Base-by-base conservation (phyloP, 2,329 filamentous ascomycete genomes). In the Fragosphaeria purpurea region DNA sequence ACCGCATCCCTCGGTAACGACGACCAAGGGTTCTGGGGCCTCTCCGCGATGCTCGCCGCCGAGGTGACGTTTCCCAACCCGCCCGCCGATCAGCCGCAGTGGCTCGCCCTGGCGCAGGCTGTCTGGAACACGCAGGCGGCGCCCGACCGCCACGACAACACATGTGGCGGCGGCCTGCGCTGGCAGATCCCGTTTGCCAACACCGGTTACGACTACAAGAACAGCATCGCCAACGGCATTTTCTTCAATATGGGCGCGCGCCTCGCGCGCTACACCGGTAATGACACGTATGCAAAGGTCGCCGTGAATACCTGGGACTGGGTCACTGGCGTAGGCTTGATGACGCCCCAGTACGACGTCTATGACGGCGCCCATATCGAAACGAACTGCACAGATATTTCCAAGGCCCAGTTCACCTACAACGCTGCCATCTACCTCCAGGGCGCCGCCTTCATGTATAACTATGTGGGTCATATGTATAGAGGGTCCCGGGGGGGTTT, bases 141-240 rank as follows among this genome's bases (percentile, higher is more conserved):
- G 37, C 50, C 55, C 0, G 51, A 52, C 44, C 51, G 55, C 12
- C 79, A 86, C 44, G 93, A 86, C 88, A 84, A 89, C 56, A 71
- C 65, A 1, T 94, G 88, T 59, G 75, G 73, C 30, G 88, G 88
- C 41, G 88, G 88, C 7, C 65, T 93, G 48, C 78, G 85, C 55
- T 91, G 86, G 86, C 88, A 95, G 67, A 88, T 95, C 46, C 91
- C 86, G 62, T 73, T 79, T 1, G 88, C 86, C 70, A 93, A 94
- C 62, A 80, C 76, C 41, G 89, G 88, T 11, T 95, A 84, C 65
- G 71, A 77, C 57, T 86, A 86, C 71, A 88, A 78, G 60, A 77
- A 77, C 55, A 65, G 70, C n/a, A 68, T 74, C 8, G 68, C 72
- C 7, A 76, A 75, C 54, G 73, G 68, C 11, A 69, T 69, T 54